Evolutionary conservation across 2,329 filamentous ascomycete species (phyloP).

Genomic region (Venturia oleaginea): DNA sequence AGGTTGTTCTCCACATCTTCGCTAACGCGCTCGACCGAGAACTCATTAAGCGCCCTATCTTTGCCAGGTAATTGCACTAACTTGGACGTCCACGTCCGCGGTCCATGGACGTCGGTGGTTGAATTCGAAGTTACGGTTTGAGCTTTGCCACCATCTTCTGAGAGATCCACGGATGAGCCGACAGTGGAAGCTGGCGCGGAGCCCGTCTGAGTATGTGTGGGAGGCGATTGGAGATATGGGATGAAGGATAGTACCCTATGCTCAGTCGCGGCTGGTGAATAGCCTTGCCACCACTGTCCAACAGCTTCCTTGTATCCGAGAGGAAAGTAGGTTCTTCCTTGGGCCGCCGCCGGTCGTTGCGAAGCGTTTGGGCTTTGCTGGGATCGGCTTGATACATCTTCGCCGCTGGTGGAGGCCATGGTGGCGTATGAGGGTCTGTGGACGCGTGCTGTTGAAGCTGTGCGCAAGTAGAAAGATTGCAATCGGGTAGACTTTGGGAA

Average conservation of each 20-base stretch:
- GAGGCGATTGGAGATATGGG: constrained; percentile 68
- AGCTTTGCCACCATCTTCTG: constrained; percentile 26
- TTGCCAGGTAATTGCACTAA: constrained; percentile 80
- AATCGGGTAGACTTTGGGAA: not conserved
- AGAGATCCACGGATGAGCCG: constrained; percentile 32
- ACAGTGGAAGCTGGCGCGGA: constrained; percentile 38
- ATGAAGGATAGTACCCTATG: constrained; percentile 80
- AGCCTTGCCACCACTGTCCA: constrained; percentile 84
- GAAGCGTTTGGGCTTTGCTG: constrained; percentile 42
- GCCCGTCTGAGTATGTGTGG: constrained; percentile 56
- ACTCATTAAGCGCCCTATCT: constrained; percentile 83
- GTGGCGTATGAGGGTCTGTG: constrained; percentile 1
- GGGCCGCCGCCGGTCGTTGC: constrained; percentile 28
- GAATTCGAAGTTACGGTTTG: constrained; percentile 36
- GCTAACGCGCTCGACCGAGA: constrained; percentile 74
- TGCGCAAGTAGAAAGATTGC: not conserved
- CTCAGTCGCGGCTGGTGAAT: constrained; percentile 78
- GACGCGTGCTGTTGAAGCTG: constrained; percentile 5
- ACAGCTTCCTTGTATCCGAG: constrained; percentile 86
- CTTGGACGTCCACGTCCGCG: constrained; percentile 74
- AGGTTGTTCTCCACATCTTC: constrained; percentile 76
- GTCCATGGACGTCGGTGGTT: constrained; percentile 60
- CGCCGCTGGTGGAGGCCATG: constrained; percentile 1
- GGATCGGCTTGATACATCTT: constrained; percentile 11
- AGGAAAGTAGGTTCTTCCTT: constrained; percentile 52